Base-by-base conservation (phyloP, 129 eudicot genomes). In the Oenanthe sinensis region DNA sequence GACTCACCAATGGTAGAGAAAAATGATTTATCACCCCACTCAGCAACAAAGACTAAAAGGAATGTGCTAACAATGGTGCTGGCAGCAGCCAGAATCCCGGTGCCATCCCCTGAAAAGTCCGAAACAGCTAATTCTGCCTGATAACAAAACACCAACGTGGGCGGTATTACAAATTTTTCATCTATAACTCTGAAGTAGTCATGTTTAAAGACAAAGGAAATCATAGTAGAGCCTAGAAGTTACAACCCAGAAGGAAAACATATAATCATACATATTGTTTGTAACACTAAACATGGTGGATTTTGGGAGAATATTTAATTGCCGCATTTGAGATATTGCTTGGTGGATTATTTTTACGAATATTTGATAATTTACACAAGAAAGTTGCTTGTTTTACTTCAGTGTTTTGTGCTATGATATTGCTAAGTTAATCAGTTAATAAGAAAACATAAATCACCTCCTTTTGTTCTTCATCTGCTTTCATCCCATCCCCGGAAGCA, bases 81-180 rank as follows among this genome's bases (percentile, higher is more conserved):
- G 20, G 97, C 91, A 75, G 93, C 92, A 40, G 96, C 83, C 78
- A 90, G 68, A 22, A 93, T 89, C 60, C 98, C 98, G 37, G 98
- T 95, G 62, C 98, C 98, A 54, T 86, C 82, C 48, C 99, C 99
- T 78, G 89, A 87, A 74, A 95, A 82, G 73, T 83, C 96, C 60
- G 97, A 96, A 81, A 96, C 99, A 46, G 99, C 99, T 76, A 96
- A 87, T 80, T 92, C 97, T 79, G 99, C 99, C 99, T 96, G 90
- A 67, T 82, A 60, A 26, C 37, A 81, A 42, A 81, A 82, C 39
- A 63, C 60, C 71, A 52, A 83, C 42, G 4, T 5, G 60, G 39
- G 55, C 12, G 2, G 68, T 74, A 2, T 26, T 46, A 74, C 10
- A 22, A 73, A 0, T 3, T 22, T 7, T 24, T 45, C 60, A 74